phyloP scores from a whole-genome alignment of 2,329 filamentous ascomycete species.

The Verruconis gallopava region DNA sequence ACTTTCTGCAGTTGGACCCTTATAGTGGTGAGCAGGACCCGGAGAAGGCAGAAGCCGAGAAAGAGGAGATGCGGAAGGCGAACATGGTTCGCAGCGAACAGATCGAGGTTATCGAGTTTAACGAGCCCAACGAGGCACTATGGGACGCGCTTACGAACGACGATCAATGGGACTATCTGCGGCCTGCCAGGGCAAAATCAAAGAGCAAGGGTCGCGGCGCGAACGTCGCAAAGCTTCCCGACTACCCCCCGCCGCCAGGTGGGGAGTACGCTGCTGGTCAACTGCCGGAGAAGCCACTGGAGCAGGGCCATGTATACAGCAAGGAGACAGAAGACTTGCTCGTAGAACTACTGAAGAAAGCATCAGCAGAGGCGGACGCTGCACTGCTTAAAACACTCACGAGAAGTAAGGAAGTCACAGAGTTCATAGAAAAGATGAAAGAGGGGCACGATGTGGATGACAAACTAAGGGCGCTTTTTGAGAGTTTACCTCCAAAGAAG shows the following conservation, averaged over 20 bases:
- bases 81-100: conserved; percentile 62
- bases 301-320: conserved; percentile 6
- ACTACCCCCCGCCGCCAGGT: not conserved
- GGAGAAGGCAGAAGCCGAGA: conserved; percentile 53
- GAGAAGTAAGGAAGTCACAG: conserved; percentile 8
- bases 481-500: conserved; percentile 10
- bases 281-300: conserved; percentile 2
- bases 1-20: conserved; percentile 80
- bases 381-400: conserved; percentile 2
- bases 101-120: conserved; percentile 93
- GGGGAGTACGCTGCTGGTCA: conserved; percentile 3
- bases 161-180: conserved; percentile 40
- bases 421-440: conserved; percentile 4
- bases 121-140: conserved; percentile 87
- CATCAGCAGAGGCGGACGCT: conserved; percentile 5
- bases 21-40: conserved; percentile 54
- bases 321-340: conserved; percentile 10
- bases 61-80: conserved; percentile 29
- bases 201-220: conserved; percentile 11
- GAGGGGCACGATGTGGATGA: conserved; percentile 7
- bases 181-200: conserved; percentile 14
- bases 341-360: conserved; percentile 5
- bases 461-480: conserved; percentile 6
- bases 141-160: conserved; percentile 75
- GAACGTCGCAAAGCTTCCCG: not conserved